A percentile compares a stretch with the other conserved stretches of the same genome.
Evolutionary conservation across 352 stramenopile genomes (phyloP).

Genomic region (Paralagenidium karlingii): DNA sequence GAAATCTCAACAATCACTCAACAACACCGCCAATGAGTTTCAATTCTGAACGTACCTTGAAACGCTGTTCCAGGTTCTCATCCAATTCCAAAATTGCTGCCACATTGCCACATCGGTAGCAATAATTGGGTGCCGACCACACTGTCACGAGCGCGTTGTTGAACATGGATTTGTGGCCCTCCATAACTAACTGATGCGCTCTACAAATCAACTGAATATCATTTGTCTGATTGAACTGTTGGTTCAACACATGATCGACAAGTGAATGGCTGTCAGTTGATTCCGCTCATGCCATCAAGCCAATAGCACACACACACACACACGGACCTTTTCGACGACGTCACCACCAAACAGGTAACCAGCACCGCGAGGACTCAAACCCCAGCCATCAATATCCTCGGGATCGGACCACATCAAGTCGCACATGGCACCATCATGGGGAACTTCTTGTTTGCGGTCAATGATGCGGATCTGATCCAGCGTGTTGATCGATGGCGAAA

Average conservation of each 20-base stretch:
- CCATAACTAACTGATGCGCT: conserved; percentile 96
- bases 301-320: background rate
- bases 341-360: conserved; percentile 98
- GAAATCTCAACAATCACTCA: conserved; percentile 8
- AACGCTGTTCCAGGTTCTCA: conserved; percentile 89
- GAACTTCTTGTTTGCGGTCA: conserved; percentile 98
- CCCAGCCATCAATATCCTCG: conserved; percentile 97
- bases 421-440: conserved; percentile 98
- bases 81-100: conserved; percentile 98
- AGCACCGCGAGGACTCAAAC: conserved; percentile 92
- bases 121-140: conserved; percentile 99
- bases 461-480: conserved; percentile 86
- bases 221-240: conserved; percentile 97
- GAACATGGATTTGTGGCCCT: conserved; percentile 93
- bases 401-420: conserved; percentile 94
- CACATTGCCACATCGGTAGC: conserved; percentile 97
- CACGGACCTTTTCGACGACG: conserved; percentile 88
- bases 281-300: conserved; percentile 1
- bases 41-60: conserved; percentile 39
- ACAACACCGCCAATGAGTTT: conserved; percentile 4
- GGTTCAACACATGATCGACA: background rate
- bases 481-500: conserved; percentile 89
- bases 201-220: conserved; percentile 95
- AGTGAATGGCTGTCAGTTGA: conserved; percentile 1
- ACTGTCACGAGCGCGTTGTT: conserved; percentile 97